Base-by-base conservation (phyloP, 1,284 basidiomycete genomes). In the Bondarzewia mesenterica region DNA sequence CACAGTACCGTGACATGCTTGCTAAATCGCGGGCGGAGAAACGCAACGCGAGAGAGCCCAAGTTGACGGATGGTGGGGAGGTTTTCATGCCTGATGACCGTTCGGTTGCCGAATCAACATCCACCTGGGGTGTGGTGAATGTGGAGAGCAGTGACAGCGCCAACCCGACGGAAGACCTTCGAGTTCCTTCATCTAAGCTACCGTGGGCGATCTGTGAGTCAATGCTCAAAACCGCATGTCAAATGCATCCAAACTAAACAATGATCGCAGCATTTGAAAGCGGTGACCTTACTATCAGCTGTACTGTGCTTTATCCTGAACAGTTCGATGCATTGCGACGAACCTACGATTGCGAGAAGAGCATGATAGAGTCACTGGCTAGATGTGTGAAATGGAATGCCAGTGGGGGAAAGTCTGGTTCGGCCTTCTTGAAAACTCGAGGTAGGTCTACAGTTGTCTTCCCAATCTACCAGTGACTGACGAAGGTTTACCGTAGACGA, bases 381-480 rank as follows among this genome's bases (percentile, higher is more conserved):
- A 77, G 96, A 7, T 99, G 96, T 63, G 78, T 95, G 58, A 96
- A 96, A 63, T 99, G 95, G 88, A 88, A 99, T 62, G 87, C 92
- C 2, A 87, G 79, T 48, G 96, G 96, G 23, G 96, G 96, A 32
- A 99, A 99, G 65, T 95, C 92, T 2, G 95, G 95, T 10, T 95
- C 92, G 5, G 93, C 91, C 0, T 99, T 99, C 68, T 70, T 99
- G 57, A 99, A 98, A 70, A 96, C 93, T 8, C 77, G 84, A 72
- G 93, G 93, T 91, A 55, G 50, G 66, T 57, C 2, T 42, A 16
- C 18, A 7, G 36, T 48, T 7, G 39, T 14, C 16, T 10, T 39
- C 23, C 36, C 37, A 5, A 37, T 43, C 16, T 14, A 25, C 36
- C 20, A 37, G 5, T 41, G 7, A 48, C 14, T 7, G 7, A 32